Conservation (phyloP, 2,329 filamentous ascomycete species). For the Cercospora janseana region DNA sequence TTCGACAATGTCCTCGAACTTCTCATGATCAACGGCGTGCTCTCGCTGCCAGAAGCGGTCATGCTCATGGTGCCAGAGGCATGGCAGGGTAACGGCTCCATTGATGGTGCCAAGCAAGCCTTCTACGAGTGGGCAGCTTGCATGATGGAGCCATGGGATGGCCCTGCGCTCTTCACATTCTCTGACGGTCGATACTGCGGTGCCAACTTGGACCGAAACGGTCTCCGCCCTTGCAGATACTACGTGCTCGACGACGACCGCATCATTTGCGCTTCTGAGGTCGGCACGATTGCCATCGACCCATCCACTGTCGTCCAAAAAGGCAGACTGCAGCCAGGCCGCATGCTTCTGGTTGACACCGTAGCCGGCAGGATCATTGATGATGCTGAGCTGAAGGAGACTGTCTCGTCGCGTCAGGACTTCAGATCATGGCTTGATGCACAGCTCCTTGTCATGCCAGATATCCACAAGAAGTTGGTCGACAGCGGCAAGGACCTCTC, state of each 20-base stretch:
- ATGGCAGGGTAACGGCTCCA: conserved; percentile 88
- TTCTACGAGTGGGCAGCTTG: conserved; percentile 99
- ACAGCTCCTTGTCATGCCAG: conserved; percentile 77
- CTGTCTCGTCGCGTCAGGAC: conserved; percentile 80
- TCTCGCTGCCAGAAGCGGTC: conserved; percentile 91
- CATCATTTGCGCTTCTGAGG: conserved; percentile 95
- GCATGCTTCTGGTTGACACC: conserved; percentile 95
- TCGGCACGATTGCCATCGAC: conserved; percentile 88
- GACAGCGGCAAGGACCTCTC: conserved; percentile 62
- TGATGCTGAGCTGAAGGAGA: conserved; percentile 85
- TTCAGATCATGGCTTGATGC: conserved; percentile 86
- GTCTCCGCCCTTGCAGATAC: conserved; percentile 91
- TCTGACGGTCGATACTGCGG: conserved; percentile 95
- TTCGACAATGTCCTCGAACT: conserved; percentile 97
- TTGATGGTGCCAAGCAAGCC: conserved; percentile 92
- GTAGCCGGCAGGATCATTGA: conserved; percentile 89
- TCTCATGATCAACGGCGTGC: conserved; percentile 89
- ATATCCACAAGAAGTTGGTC: conserved; percentile 63
- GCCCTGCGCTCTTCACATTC: conserved; percentile 93
- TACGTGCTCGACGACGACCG: conserved; percentile 96
- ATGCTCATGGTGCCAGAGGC: conserved; percentile 99
- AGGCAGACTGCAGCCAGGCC: conserved; percentile 87
- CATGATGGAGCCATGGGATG: conserved; percentile 99
- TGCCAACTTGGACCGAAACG: conserved; percentile 94
- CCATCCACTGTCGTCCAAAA: conserved; percentile 89